Base-by-base conservation (phyloP, 371 early-diverging fungal species). In the Scutellospora calospora region DNA sequence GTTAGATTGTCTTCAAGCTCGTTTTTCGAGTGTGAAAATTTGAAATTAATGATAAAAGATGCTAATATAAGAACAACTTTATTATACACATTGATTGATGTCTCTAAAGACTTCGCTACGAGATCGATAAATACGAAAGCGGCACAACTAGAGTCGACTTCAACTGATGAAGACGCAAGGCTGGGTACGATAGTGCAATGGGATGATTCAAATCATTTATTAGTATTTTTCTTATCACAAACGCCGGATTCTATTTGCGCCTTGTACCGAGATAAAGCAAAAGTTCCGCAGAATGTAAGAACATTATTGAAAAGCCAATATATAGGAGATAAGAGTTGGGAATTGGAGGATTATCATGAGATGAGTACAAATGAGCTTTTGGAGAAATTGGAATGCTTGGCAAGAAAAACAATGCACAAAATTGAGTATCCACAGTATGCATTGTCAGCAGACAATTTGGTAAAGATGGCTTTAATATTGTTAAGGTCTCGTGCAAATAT, bases 181-280 rank as follows among this genome's bases (percentile, higher is more conserved):
- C 16, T 80, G 6, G 72, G 35, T 4, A 76, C 59, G 0, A 81
- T 81, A 22, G 76, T 57, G 18, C 74, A 76, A 49, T 79, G 79
- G 79, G 79, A 79, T 45, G 79, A 79, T 5, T 79, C 79, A 25
- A 79, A 79, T 35, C 71, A 79, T 69, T 69, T 79, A 35, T 79
- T 79, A 14, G 71, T 79, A 2, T 62, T 79, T 35, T 79, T 79
- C 54, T 41, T 79, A 41, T 69, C 79, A 5, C 79, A 79, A 55
- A 38, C 57, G 5, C 71, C 79, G 0, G 79, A 79, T 57, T 79
- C 71, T 3, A 69, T 79, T 38, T 62, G 65, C 6, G 79, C 79
- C 0, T 45, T 79, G 27, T 79, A 79, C 27, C 25, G 71, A 14
- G 79, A 79, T 41, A 79, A 57, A 18, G 1, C 68, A 1, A 35